These are phyloP conservation scores for Puccinia polysora DNA, from an alignment of 1,284 basidiomycete genomes.

Conservation along the genomic window DNA sequence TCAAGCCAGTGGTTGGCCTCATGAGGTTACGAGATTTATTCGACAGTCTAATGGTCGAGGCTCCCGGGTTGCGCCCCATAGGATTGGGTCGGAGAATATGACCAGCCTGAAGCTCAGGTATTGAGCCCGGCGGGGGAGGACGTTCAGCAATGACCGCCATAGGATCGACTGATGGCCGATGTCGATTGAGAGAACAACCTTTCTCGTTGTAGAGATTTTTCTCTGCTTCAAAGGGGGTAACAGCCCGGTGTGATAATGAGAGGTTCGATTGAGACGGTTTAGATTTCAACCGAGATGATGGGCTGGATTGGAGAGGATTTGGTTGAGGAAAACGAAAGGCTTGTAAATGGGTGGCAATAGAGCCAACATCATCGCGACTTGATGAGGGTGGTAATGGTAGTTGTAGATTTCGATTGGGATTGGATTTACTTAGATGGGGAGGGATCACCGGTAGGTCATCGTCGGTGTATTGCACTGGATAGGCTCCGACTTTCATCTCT, in stretches of 20 bases:
- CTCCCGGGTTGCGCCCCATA: background rate
- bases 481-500: slow-evolving; percentile 3
- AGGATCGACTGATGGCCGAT: slow-evolving; percentile 2
- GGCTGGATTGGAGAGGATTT: background rate
- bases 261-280: background rate
- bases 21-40: background rate
- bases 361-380: background rate
- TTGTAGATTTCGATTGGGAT: background rate
- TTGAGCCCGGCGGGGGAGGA: slow-evolving; percentile 3
- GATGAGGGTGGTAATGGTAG: background rate
- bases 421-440: background rate
- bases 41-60: slow-evolving; percentile 1
- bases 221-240: background rate
- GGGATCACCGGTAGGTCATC: slow-evolving; percentile 7
- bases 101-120: background rate
- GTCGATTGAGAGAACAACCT: background rate
- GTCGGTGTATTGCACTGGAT: slow-evolving; percentile 19
- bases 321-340: slow-evolving; percentile 12
- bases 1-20: background rate
- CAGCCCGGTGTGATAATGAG: background rate
- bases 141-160: slow-evolving; percentile 8
- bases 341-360: slow-evolving; percentile 23
- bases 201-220: background rate
- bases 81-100: background rate
- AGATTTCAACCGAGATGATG: background rate